Evolutionary conservation across 1,284 basidiomycete species (phyloP), one percentile per base, ranked within the genome.

Genomic region (Pseudozyma thailandica): DNA sequence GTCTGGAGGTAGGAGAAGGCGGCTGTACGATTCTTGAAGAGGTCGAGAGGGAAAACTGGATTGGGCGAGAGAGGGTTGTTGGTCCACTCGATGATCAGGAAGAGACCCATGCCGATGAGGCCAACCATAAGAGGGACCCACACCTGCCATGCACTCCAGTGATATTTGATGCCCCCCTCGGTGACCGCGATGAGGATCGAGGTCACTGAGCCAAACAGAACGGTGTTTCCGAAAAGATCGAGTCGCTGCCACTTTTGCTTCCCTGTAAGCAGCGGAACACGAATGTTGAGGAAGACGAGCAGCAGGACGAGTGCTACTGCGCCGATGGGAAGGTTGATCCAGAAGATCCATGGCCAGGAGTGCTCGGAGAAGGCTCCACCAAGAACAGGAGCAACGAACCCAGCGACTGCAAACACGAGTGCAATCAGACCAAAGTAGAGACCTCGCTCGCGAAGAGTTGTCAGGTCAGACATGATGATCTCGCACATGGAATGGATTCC

Each of bases 271-370:
- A 77, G 12, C 0, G 83, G 83, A 3, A 70, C 72, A 37, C 74
- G 73, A 21, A 85, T 65, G 16, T 73, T 57, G 37, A 84, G 72
- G 62, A 79, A 80, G 23, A 59, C 26, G 33, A 77, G 52, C 43
- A 72, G 41, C 23, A 71, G 25, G 9, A 55, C 27, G 6, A 68
- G 28, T 0, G 59, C 47, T 4, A 57, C 42, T 8, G 48, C 56
- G 10, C 51, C 60, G 25, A 62, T 51, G 7, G 69, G 71, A n/a
- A 75, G 23, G 23, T 77, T 73, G 58, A 81, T 68, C 72, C 84
- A 86, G 53, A 86, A 86, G 28, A 85, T 72, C 84, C 84, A 85
- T 2, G 84, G 70, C 85, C 85, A 86, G 37, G 78, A 68, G 7
- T 61, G 78, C 1, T 63, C 62, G 13, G 78, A 54, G 0, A 86